phyloP scores from a whole-genome alignment of 805 yeast genomes.

The Candida awuae region DNA sequence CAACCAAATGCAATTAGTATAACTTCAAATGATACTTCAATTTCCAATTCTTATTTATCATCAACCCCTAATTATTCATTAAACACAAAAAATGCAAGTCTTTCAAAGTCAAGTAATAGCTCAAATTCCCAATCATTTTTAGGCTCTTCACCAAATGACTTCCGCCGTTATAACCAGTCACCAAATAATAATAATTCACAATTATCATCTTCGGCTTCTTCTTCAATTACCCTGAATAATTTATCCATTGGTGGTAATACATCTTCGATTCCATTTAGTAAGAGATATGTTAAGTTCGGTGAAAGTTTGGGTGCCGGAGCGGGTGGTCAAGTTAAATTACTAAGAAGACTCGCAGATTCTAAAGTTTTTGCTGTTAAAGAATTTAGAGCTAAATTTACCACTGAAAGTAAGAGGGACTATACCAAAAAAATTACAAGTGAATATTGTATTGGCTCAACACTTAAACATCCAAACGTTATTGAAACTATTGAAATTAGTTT shows the following conservation, averaged over 20 bases:
- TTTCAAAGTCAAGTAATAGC: conserved; percentile 27
- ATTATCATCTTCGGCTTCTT: conserved; percentile 13
- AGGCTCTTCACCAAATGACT: conserved; percentile 11
- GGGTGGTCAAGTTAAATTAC: conserved; percentile 80
- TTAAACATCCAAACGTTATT: conserved; percentile 83
- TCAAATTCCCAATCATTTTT: conserved; percentile 28
- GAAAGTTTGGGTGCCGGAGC: conserved; percentile 92
- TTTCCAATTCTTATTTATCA: conserved; percentile 41
- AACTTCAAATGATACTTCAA: conserved; percentile 20
- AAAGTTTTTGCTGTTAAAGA: conserved; percentile 88
- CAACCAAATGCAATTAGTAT: conserved; percentile 4
- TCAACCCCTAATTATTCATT: conserved; percentile 11
- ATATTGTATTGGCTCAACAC: conserved; percentile 86
- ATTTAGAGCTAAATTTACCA: conserved; percentile 66
- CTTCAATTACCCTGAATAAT: conserved; percentile 5
- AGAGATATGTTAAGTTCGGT: conserved; percentile 73
- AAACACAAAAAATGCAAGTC: conserved; percentile 17
- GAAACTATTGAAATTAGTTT: conserved; percentile 88
- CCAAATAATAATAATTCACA: conserved; percentile 8
- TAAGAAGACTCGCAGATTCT: conserved; percentile 56
- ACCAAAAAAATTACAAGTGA: conserved; percentile 90
- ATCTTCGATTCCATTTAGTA: conserved; percentile 55
- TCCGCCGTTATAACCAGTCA: conserved; percentile 10
- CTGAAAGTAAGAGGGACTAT: conserved; percentile 76
- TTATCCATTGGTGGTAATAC: conserved; percentile 32